phyloP scores from a whole-genome alignment of 2,329 filamentous ascomycete genomes.

The Claviceps arundinis region DNA sequence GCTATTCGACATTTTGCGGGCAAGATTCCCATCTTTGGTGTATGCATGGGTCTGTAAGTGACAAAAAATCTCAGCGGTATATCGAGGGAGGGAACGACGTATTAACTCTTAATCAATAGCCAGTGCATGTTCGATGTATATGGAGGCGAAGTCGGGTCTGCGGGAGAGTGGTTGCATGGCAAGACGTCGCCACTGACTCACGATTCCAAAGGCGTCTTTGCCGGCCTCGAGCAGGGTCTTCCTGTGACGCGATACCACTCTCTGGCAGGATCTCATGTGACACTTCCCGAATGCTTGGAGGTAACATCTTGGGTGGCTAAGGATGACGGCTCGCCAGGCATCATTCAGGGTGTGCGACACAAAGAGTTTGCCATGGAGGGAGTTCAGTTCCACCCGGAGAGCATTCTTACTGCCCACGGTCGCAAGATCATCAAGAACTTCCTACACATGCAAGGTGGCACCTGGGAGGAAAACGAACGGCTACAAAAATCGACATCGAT shows the following conservation, averaged over 20 bases:
- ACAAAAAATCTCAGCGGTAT: neutral
- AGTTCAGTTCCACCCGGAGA: constrained; percentile 96
- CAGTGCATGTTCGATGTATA: constrained; percentile 96
- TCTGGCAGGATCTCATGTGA: constrained; percentile 79
- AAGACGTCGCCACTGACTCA: constrained; percentile 89
- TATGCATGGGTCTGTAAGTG: constrained; percentile 90
- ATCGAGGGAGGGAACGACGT: no score
- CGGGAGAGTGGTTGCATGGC: constrained; percentile 91
- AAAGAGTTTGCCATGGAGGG: constrained; percentile 86
- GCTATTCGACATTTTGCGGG: constrained; percentile 85
- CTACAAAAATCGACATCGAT: constrained; percentile 30
- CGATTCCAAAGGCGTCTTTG: constrained; percentile 85
- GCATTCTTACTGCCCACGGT: constrained; percentile 83
- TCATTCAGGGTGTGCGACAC: constrained; percentile 96
- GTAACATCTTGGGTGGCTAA: constrained; percentile 79
- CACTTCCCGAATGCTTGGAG: constrained; percentile 73
- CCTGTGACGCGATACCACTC: constrained; percentile 95
- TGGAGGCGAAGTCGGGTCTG: constrained; percentile 80
- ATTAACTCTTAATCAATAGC: constrained; percentile 24
- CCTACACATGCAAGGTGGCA: constrained; percentile 72
- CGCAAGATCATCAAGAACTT: constrained; percentile 89
- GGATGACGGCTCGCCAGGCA: constrained; percentile 62
- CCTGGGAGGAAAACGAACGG: constrained; percentile 69
- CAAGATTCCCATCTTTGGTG: constrained; percentile 91
- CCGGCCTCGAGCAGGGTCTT: constrained; percentile 63